phyloP scores from a whole-genome alignment of 2,329 filamentous ascomycete species.

The Fusarium irregulare region DNA sequence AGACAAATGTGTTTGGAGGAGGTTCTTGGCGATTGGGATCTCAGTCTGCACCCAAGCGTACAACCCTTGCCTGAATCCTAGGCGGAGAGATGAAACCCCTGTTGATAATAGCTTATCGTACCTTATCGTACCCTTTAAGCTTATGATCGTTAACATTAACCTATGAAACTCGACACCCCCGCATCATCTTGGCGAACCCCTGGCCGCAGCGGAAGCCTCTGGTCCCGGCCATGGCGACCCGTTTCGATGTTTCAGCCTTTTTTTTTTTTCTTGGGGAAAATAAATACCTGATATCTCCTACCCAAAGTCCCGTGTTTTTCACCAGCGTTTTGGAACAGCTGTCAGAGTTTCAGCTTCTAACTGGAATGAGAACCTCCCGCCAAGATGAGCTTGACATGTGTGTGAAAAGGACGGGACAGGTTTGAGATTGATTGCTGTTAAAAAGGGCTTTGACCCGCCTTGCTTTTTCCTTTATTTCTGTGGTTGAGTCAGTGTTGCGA shows the following conservation, averaged over 20 bases:
- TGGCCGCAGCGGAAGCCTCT: slow-evolving; percentile 25
- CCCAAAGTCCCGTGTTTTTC: slow-evolving; percentile 3
- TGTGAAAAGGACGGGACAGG: not conserved
- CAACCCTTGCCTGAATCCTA: not conserved
- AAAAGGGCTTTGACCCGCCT: not conserved
- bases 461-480: not conserved
- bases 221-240: slow-evolving; percentile 24
- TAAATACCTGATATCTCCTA: slow-evolving; percentile 5
- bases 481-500: not conserved
- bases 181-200: slow-evolving; percentile 24
- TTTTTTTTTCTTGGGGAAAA: not conserved
- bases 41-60: not conserved
- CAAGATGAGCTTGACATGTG: not conserved
- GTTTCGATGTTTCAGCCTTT: slow-evolving; percentile 30
- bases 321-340: slow-evolving; percentile 24
- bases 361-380: slow-evolving; percentile 1
- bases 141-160: slow-evolving; percentile 25
- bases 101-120: not conserved
- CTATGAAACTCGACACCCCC: slow-evolving; percentile 8
- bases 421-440: not conserved
- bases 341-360: slow-evolving; percentile 29
- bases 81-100: not conserved
- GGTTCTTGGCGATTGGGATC: slow-evolving; percentile 19
- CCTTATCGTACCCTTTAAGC: slow-evolving; percentile 18
- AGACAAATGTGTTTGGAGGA: slow-evolving; percentile 15